A percentile compares a stretch with the other conserved stretches of the same genome.
These are phyloP conservation scores for Dioszegia hungarica DNA, from an alignment of 768 basidiomycete species.

Conservation along the genomic window DNA sequence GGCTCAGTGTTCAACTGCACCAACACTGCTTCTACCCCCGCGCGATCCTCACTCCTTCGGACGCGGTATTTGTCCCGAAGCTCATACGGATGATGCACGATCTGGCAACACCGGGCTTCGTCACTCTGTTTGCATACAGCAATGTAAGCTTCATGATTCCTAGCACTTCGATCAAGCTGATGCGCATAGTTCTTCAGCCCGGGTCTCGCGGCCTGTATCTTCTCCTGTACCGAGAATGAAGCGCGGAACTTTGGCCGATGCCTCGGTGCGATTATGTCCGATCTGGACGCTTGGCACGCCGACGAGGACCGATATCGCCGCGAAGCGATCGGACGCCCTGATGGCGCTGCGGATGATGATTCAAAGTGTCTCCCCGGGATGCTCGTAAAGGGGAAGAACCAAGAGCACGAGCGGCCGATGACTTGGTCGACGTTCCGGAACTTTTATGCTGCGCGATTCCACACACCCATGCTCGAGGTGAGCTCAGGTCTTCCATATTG, in stretches of 20 bases:
- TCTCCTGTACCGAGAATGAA: conserved; percentile 93
- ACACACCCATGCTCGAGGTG: conserved; percentile 63
- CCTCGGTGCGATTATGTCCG: conserved; percentile 68
- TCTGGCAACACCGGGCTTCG: conserved; percentile 83
- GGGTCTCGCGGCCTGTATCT: conserved; percentile 75
- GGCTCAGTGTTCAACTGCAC: conserved; percentile 50
- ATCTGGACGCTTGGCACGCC: conserved; percentile 72
- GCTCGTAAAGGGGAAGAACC: conserved; percentile 52
- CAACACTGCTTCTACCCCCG: conserved; percentile 89
- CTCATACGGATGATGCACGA: conserved; percentile 83
- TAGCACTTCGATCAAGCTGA: background rate
- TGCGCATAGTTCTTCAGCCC: conserved; percentile 70
- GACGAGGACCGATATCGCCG: conserved; percentile 57
- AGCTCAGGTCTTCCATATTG: conserved; percentile 24
- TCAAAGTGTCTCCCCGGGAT: conserved; percentile 68
- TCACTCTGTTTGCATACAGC: conserved; percentile 77
- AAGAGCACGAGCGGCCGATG: conserved; percentile 51
- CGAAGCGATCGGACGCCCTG: conserved; percentile 65
- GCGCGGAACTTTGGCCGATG: conserved; percentile 90
- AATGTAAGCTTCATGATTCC: conserved; percentile 54
- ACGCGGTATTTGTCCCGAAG: conserved; percentile 88
- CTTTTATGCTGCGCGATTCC: conserved; percentile 78
- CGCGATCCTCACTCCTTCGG: conserved; percentile 88
- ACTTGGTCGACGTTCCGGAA: conserved; percentile 67
- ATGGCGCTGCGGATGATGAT: conserved; percentile 49